A percentile compares a stretch with the other conserved stretches of the same genome.
These are phyloP conservation scores for Phoma herbarum DNA, from an alignment of 2,329 filamentous ascomycete genomes.

Conservation along the genomic window DNA sequence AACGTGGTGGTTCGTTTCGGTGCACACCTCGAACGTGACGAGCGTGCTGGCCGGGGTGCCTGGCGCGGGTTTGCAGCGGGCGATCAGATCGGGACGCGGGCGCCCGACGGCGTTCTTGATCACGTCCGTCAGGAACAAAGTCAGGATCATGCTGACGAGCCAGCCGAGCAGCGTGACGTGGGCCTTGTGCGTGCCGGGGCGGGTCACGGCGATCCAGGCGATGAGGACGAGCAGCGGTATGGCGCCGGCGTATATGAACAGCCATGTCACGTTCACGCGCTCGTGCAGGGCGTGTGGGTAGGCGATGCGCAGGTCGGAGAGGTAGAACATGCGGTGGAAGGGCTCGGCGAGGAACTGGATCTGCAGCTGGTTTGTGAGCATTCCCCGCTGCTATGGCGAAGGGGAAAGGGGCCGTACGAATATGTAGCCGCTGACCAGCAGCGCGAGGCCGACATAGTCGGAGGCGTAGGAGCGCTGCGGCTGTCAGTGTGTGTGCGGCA, in stretches of 20 bases:
- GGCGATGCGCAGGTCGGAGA: conserved; percentile 83
- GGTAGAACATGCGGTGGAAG: conserved; percentile 93
- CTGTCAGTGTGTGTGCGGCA: conserved; percentile 6
- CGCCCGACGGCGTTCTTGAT: conserved; percentile 89
- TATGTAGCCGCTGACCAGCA: conserved; percentile 74
- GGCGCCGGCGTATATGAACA: conserved; percentile 79
- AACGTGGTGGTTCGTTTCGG: conserved; percentile 70
- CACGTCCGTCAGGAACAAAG: conserved; percentile 81
- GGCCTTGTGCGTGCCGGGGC: conserved; percentile 76
- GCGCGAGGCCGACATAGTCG: conserved; percentile 81
- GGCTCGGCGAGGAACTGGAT: conserved; percentile 77
- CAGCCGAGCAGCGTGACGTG: conserved; percentile 88
- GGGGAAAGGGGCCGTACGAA: conserved; percentile 55
- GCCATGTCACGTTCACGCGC: conserved; percentile 79
- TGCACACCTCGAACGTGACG: conserved; percentile 75
- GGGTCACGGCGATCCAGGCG: conserved; percentile 68
- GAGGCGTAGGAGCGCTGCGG: conserved; percentile 80
- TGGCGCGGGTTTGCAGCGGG: conserved; percentile 78
- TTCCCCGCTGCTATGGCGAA: neutral
- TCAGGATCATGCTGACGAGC: conserved; percentile 74
- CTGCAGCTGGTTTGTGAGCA: conserved; percentile 51
- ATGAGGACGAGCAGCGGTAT: conserved; percentile 74
- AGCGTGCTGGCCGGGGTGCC: conserved; percentile 65
- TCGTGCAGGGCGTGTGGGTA: conserved; percentile 87
- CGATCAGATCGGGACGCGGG: conserved; percentile 85